Base-by-base conservation (phyloP, 495 filamentous ascomycete species). In the Penicillium canescens region DNA sequence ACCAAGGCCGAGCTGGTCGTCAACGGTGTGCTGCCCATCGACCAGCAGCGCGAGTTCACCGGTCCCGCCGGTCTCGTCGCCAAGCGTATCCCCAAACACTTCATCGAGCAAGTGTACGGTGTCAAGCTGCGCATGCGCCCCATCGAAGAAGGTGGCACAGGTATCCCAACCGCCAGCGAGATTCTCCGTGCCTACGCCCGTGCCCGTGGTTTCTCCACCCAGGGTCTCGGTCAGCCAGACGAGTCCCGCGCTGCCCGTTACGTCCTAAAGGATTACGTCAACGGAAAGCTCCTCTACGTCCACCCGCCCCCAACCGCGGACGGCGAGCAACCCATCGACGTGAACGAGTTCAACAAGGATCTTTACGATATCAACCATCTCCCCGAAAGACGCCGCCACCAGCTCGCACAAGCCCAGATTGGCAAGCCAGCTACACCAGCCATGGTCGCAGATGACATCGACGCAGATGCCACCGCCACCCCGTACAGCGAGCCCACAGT, bases 1-100 rank as follows among this genome's bases (percentile, higher is more conserved):
- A 98, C 92, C 24, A 98, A 97, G 72, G 95, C 90, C 23, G 95
- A 99, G 63, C 84, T 99, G 10, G 95, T 99, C 37, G 92, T 91
- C 71, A 93, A 92, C 62, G 95, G 95, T 60, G 86, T 99, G 36
- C 83, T 99, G 6, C 95, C 95, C 18, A 97, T 99, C 65, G 95
- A 99, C 72, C 95, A 99, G 67, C 81, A 96, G 53, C 85, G 95
- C 46, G 95, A 99, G 67, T 96, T 88, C 74, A 95, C 89, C 2
- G 95, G 93, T 3, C 95, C 95, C 2, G 85, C 86, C 3, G 82
- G 80, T 8, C 81, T 99, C 16, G 90, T 99, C n/a, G 86, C 92
- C 6, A 85, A 90, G 52, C 81, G 95, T 23, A 91, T 99, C 46
- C 95, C 95, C n/a, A 84, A 94, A 59, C 67, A 82, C 3, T 98